Percentiles rank a stretch among this genome's conserved stretches.
Evolutionary conservation across 2,329 filamentous ascomycete genomes (phyloP).

Genomic region (Gliomastix tumulicola): DNA sequence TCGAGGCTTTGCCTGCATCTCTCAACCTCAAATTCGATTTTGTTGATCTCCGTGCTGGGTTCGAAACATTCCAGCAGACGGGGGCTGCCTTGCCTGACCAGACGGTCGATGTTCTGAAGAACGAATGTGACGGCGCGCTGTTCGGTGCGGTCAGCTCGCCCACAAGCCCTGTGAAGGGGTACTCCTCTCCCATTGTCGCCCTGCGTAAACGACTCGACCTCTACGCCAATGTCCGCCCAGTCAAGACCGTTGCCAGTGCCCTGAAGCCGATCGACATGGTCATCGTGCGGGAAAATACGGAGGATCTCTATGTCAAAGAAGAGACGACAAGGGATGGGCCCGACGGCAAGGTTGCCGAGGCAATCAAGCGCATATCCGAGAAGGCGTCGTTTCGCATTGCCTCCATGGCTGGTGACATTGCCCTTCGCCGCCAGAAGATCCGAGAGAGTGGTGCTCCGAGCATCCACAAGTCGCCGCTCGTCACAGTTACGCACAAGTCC

Average conservation of each 20-base stretch:
- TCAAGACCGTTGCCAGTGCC: constrained; percentile 71
- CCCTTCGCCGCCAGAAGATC: constrained; percentile 76
- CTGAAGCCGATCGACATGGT: constrained; percentile 81
- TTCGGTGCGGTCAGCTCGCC: constrained; percentile 96
- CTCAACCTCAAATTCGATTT: constrained; percentile 91
- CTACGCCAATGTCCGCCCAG: constrained; percentile 95
- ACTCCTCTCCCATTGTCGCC: constrained; percentile 93
- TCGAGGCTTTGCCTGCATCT: constrained; percentile 90
- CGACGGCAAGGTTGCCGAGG: constrained; percentile 84
- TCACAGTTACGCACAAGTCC: constrained; percentile 97
- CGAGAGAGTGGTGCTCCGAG: constrained; percentile 50
- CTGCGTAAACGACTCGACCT: constrained; percentile 92
- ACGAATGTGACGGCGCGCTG: constrained; percentile 90
- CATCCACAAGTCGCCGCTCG: constrained; percentile 64
- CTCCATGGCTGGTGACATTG: constrained; percentile 91
- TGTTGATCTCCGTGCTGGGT: constrained; percentile 86
- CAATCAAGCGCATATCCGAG: constrained; percentile 94
- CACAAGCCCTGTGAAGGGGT: constrained; percentile 82
- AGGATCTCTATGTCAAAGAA: constrained; percentile 97
- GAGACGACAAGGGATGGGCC: constrained; percentile 74
- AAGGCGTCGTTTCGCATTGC: constrained; percentile 80
- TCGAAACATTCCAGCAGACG: constrained; percentile 85
- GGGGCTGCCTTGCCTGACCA: constrained; percentile 82
- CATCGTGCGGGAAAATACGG: constrained; percentile 97
- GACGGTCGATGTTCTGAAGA: constrained; percentile 82